These are phyloP conservation scores for Cruciata laevipes DNA, from an alignment of 257 asterid genomes.

Conservation along the genomic window DNA sequence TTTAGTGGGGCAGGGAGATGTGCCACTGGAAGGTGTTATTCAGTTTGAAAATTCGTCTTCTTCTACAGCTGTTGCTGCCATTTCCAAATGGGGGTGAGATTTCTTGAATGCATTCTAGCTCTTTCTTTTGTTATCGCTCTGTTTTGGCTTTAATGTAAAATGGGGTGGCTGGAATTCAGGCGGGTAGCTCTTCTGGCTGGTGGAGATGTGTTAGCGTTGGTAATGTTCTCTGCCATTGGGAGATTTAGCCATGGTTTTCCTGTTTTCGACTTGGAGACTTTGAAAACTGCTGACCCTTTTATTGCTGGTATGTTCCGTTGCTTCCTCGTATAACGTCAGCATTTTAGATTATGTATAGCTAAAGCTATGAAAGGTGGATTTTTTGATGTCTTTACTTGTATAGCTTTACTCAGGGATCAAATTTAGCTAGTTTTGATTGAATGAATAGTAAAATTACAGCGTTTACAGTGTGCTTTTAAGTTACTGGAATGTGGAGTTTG, in stretches of 20 bases:
- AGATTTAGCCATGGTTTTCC: slow-evolving; percentile 79
- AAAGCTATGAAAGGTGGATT: too few relatives aligned
- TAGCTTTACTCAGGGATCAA: too few relatives aligned
- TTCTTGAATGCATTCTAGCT: not conserved
- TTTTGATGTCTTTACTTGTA: too few relatives aligned
- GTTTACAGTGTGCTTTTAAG: too few relatives aligned
- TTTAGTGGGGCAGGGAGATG: slow-evolving; percentile 44
- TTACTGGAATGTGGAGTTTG: too few relatives aligned
- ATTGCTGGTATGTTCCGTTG: slow-evolving; percentile 50
- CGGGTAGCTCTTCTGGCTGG: slow-evolving; percentile 73
- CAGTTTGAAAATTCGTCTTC: slow-evolving; percentile 66
- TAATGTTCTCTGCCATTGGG: slow-evolving; percentile 78
- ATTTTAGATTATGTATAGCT: not conserved
- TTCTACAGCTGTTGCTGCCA: slow-evolving; percentile 21
- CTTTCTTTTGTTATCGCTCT: not conserved
- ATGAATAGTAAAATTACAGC: too few relatives aligned
- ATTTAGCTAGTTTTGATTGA: not conserved
- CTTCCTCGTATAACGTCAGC: not conserved
- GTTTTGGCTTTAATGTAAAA: not conserved
- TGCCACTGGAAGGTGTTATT: slow-evolving; percentile 77
- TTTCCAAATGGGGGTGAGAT: slow-evolving; percentile 68
- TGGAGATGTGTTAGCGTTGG: slow-evolving; percentile 77
- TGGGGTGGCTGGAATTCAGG: slow-evolving; percentile 25
- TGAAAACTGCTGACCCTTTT: slow-evolving; percentile 82
- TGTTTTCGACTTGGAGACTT: slow-evolving; percentile 62